phyloP scores from a whole-genome alignment of 2,329 filamentous ascomycete species.

The Microdochium bolleyi region DNA sequence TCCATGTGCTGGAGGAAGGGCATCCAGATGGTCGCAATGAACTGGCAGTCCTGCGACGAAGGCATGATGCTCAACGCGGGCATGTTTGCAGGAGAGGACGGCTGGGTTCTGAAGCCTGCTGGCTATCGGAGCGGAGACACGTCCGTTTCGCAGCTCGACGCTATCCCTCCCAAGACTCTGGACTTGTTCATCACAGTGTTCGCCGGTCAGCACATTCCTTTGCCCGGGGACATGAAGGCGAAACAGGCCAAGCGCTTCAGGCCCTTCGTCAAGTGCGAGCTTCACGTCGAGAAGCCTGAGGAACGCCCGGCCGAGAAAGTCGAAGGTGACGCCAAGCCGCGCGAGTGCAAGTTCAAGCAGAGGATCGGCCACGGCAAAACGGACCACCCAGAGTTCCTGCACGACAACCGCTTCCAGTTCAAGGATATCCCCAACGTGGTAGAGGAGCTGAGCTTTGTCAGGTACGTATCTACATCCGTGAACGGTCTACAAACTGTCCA shows the following conservation, averaged over 20 bases:
- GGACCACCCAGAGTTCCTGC: constrained; percentile 56
- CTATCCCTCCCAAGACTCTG: constrained; percentile 43
- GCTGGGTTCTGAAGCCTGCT: constrained; percentile 79
- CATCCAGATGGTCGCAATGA: constrained; percentile 95
- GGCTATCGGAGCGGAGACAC: constrained; percentile 53
- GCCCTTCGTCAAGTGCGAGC: constrained; percentile 69
- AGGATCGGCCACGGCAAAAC: constrained; percentile 48
- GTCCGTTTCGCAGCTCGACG: constrained; percentile 33
- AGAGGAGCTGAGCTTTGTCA: constrained; percentile 64
- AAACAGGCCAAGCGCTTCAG: constrained; percentile 49
- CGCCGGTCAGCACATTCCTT: constrained; percentile 66
- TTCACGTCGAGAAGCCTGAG: constrained; percentile 65
- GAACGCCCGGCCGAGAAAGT: constrained; percentile 18
- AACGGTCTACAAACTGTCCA: too few relatives aligned
- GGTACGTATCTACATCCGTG: constrained; percentile 46
- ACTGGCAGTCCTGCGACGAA: constrained; percentile 93
- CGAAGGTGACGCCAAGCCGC: constrained; percentile 37
- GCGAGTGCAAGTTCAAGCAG: constrained; percentile 51
- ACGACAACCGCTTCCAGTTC: constrained; percentile 47
- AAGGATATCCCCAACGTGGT: constrained; percentile 49
- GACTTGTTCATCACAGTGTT: constrained; percentile 65
- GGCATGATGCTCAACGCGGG: constrained; percentile 95
- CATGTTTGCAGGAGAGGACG: constrained; percentile 84
- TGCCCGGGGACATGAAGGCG: constrained; percentile 41
- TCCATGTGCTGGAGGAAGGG: constrained; percentile 86